phyloP scores from a whole-genome alignment of 2,329 filamentous ascomycete genomes.

The Podosphaera leucotricha region DNA sequence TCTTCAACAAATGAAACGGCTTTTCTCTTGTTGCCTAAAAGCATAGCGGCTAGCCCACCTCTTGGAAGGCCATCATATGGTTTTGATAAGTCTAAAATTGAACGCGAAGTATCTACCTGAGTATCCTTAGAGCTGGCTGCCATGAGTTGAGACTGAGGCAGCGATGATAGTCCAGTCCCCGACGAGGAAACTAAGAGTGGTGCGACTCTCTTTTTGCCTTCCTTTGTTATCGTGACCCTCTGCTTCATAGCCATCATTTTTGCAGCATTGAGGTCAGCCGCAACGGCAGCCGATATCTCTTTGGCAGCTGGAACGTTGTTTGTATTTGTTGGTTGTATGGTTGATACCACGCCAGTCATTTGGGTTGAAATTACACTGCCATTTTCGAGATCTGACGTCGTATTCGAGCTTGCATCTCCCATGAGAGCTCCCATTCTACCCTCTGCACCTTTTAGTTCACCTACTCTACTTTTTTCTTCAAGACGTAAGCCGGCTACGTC shows the following conservation, averaged over 20 bases:
- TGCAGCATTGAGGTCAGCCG: conserved; percentile 27
- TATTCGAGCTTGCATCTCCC: conserved; percentile 41
- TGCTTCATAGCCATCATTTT: conserved; percentile 57
- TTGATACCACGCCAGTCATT: conserved; percentile 7
- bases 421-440: conserved; percentile 96
- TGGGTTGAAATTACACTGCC: conserved; percentile 10
- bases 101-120: conserved; percentile 52
- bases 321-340: conserved; percentile 3
- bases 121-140: conserved; percentile 44
- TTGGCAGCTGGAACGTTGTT: conserved; percentile 10
- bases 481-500: conserved; percentile 71
- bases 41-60: conserved; percentile 62
- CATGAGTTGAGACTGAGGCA: conserved; percentile 73
- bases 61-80: conserved; percentile 83
- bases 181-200: conserved; percentile 80
- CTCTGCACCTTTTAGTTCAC: conserved; percentile 71
- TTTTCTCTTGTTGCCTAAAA: conserved; percentile 86
- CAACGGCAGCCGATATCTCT: conserved; percentile 13
- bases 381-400: conserved; percentile 13
- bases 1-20: conserved; percentile 49
- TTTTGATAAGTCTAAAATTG: conserved; percentile 72
- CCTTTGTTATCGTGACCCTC: conserved; percentile 81
- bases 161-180: conserved; percentile 62
- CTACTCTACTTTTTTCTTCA: conserved; percentile 80
- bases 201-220: conserved; percentile 88